Evolutionary conservation across 2,329 filamentous ascomycete genomes (phyloP), one percentile per base, ranked within the genome.

Genomic region (Claviceps pazoutovae): DNA sequence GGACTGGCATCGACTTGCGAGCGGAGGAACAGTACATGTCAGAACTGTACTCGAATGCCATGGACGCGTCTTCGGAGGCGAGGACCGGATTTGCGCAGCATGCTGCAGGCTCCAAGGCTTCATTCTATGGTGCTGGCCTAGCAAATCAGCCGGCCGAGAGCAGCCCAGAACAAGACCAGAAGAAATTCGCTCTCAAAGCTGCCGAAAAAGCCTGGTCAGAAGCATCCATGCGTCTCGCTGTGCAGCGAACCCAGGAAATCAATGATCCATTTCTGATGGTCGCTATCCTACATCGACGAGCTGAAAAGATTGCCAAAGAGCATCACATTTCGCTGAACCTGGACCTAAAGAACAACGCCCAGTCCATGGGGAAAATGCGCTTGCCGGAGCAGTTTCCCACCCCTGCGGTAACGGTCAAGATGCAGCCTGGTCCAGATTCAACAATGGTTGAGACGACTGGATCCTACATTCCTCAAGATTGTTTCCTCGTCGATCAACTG

Each of bases 21-120:
- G 88, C 88, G 57, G 90, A 95, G 66, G 88, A 94, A 62, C 86
- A 89, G 59, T 86, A 82, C 57, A 74, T 93, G 65, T 83, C 87
- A 45, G 82, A 80, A 54, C 73, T 81, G 52, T 84, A 82, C 62
- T 76, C 79, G 45, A 74, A 66, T 37, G 61, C 74, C 8, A 74
- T 72, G 54, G 70, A 72, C 51, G 61, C 64, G 51, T 68, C 64
- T 23, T 60, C 64, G 50, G 71, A 80, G 58, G 67, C 74, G 49
- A 67, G 75, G 61, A 72, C 75, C 46, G 71, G 82, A 14, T 68
- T 79, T 21, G 59, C 66, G 17, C 63, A 68, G 5, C 78, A 83
- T 55, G 69, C 74, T 7, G 68, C 79, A 1, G 76, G 78, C 13
- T 65, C 71, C 42, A 77, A 77, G 56, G 68, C 72, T 5, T 79